Conservation (phyloP, 352 stramenopile genomes). For the Phytophthora nicotianae region DNA sequence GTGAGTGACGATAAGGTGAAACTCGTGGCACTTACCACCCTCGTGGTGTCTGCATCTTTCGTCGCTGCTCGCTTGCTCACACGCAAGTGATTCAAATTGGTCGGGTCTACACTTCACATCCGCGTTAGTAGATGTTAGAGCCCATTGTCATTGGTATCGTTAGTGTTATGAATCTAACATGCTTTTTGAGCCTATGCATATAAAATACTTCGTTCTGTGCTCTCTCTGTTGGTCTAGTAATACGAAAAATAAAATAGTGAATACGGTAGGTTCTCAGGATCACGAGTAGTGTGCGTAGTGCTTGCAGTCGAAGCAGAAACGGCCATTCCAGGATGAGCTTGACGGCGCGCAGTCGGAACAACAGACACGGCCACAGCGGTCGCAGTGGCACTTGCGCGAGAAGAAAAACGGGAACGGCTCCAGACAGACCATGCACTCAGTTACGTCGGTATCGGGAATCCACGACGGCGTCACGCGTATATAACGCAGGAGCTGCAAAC, state of each 20-base stretch:
- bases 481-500: constrained; percentile 53
- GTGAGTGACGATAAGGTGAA: constrained; percentile 65
- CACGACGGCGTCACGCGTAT: constrained; percentile 61
- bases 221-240: constrained; percentile 9
- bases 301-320: constrained; percentile 82
- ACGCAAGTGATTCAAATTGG: constrained; percentile 29
- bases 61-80: constrained; percentile 54
- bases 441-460: constrained; percentile 64
- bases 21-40: constrained; percentile 47
- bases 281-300: constrained; percentile 66
- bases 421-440: constrained; percentile 75
- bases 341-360: constrained; percentile 75
- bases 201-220: constrained; percentile 6
- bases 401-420: constrained; percentile 77
- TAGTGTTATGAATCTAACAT: background rate
- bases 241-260: constrained; percentile 31
- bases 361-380: constrained; percentile 76
- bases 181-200: constrained; percentile 19
- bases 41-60: constrained; percentile 57
- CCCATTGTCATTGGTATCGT: constrained; percentile 1
- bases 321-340: constrained; percentile 73
- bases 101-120: background rate
- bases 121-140: constrained; percentile 2
- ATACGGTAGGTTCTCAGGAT: constrained; percentile 15
- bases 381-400: constrained; percentile 73